Percentiles rank a stretch among this genome's conserved stretches.
Conservation (phyloP, 1,284 basidiomycete genomes). For the Marasmius sp. region DNA sequence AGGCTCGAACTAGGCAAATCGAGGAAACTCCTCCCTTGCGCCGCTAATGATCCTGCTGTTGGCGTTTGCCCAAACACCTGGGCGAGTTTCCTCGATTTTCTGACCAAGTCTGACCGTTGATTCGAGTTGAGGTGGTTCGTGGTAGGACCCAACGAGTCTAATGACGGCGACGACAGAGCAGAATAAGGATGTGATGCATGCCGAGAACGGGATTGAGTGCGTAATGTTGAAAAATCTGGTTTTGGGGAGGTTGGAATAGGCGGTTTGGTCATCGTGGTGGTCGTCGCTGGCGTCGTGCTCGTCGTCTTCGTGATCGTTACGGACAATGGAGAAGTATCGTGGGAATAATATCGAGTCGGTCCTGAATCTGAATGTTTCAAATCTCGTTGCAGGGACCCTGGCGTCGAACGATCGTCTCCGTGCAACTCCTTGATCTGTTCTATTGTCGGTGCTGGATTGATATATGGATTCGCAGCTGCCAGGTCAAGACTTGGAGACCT, state of each 20-base stretch:
- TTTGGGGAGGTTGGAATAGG: conserved; percentile 39
- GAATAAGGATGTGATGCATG: conserved; percentile 3
- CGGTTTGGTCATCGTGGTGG: conserved; percentile 28
- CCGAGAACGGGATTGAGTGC: conserved; percentile 23
- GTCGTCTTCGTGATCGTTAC: conserved; percentile 8
- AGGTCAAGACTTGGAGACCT: not conserved
- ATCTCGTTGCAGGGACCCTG: conserved; percentile 1
- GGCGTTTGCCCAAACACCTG: conserved; percentile 74
- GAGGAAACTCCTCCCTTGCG: conserved; percentile 26
- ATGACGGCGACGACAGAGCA: conserved; percentile 12
- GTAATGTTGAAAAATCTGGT: conserved; percentile 24
- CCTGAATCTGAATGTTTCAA: not conserved
- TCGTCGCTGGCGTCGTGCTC: conserved; percentile 10
- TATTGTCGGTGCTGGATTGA: conserved; percentile 43
- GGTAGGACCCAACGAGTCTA: conserved; percentile 45
- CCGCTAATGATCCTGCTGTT: conserved; percentile 32
- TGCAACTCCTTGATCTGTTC: conserved; percentile 16
- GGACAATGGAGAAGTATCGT: not conserved
- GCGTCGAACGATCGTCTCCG: not conserved
- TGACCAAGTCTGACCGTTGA: conserved; percentile 71
- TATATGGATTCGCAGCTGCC: conserved; percentile 41
- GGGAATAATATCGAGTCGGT: not conserved
- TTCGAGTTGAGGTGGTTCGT: conserved; percentile 65
- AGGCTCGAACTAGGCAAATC: conserved; percentile 16
- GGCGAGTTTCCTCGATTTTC: conserved; percentile 74